Evolutionary conservation across 164 flowering plant species (phyloP), one percentile per base, ranked within the genome.

Genomic region (Dillenia turbinata): DNA sequence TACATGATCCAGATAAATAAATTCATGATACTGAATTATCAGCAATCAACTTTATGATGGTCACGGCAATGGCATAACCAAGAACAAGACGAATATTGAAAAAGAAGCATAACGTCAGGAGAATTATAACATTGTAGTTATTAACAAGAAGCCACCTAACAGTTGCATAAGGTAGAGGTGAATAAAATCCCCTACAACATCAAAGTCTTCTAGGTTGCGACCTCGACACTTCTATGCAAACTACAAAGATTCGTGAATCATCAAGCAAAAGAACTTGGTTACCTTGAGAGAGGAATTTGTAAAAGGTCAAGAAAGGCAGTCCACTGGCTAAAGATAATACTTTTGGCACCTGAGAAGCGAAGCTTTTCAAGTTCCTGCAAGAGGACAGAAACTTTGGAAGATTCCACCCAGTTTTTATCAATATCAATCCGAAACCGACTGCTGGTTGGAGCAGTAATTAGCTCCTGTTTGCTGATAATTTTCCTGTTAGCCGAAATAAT

Each of bases 301-400:
- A 94, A 67, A 66, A 94, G 90, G 68, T 94, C 99, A 24, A 94
- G 68, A 79, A 94, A 94, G 45, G 96, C 96, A 65, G 99, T 94
- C 99, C 99, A 94, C 77, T 94, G 99, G 78, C 99, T 94, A 64
- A 91, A 90, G 52, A 94, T 76, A 66, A 94, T 91, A 77, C 97
- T 90, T 78, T 94, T 94, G 52, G 97, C 81, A 52, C 95, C 91
- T 14, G 82, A 76, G 4, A 69, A 66, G 33, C 85, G 83, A 54
- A 85, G 79, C 58, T n/a, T 68, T 77, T 89, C 84, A 55, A 94
- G 82, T 68, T 94, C 96, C 60, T 50, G 75, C 76, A 94, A 62
- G 40, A 94, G 81, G 66, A 70, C 76, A 60, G 75, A 56, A 58
- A 89, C 81, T 73, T 94, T 94, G 44, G 96, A 81, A 43, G 99